A percentile compares a stretch with the other conserved stretches of the same genome.
Evolutionary conservation across 768 basidiomycete species (phyloP).

Genomic region (Grammothele lineata): DNA sequence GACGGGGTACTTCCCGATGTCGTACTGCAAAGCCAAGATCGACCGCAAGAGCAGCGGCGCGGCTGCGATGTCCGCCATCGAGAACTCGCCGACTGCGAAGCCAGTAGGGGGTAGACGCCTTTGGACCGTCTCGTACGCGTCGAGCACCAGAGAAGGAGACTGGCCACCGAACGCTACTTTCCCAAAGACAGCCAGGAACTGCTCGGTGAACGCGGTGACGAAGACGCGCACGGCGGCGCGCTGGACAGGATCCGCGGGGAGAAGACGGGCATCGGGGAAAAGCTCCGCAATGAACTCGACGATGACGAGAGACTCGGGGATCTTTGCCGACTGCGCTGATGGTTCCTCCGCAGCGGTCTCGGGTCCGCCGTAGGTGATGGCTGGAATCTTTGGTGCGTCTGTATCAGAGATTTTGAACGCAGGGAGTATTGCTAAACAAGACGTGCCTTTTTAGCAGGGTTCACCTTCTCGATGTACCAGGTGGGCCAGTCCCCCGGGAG

Average conservation of each 20-base stretch:
- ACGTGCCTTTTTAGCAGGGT: constrained; percentile 57
- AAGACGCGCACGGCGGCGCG: constrained; percentile 60
- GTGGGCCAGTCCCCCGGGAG: constrained; percentile 60
- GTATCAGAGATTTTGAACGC: no score
- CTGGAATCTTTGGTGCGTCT: constrained; percentile 40
- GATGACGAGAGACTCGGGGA: constrained; percentile 60
- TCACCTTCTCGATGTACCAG: constrained; percentile 62
- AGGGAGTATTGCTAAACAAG: no score
- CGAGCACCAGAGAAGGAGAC: constrained; percentile 37
- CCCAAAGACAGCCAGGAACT: constrained; percentile 30
- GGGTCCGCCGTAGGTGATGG: constrained; percentile 58
- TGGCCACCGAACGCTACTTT: constrained; percentile 34
- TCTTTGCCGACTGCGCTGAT: constrained; percentile 52
- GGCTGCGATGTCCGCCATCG: constrained; percentile 57
- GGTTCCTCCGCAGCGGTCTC: constrained; percentile 47
- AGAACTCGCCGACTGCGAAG: constrained; percentile 44
- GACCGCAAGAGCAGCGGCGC: constrained; percentile 55
- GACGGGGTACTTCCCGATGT: constrained; percentile 46
- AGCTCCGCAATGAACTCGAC: constrained; percentile 64
- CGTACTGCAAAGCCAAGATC: constrained; percentile 39
- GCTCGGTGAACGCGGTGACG: constrained; percentile 45
- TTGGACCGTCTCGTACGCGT: constrained; percentile 45
- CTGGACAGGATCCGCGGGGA: constrained; percentile 49
- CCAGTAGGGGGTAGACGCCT: constrained; percentile 42
- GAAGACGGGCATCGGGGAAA: constrained; percentile 40